Percentiles rank a stretch among this genome's conserved stretches.
Conservation (phyloP, 2,329 filamentous ascomycete species). For the Colletotrichum scovillei region DNA sequence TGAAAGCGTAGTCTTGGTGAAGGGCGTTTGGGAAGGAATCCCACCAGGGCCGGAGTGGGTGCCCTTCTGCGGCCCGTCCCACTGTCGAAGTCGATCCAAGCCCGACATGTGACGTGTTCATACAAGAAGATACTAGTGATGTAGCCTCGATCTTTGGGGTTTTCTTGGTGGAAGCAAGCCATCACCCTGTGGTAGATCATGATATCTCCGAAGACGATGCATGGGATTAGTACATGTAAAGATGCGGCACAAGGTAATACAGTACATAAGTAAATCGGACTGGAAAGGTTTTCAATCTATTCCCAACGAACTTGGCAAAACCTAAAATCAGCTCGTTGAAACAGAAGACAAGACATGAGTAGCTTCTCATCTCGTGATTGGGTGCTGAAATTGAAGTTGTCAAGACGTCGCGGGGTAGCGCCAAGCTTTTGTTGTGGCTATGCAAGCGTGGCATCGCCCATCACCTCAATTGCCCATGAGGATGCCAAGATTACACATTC, state of each 20-base stretch:
- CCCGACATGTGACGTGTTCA: background rate
- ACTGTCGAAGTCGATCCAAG: background rate
- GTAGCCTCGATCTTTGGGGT: background rate
- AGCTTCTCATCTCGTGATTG: background rate
- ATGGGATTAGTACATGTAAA: background rate
- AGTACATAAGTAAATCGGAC: too few species aligned
- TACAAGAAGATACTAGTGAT: background rate
- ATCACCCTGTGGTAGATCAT: background rate
- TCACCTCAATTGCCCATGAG: background rate
- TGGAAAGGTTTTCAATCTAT: background rate
- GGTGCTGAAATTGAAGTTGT: background rate
- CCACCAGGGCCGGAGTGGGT: background rate
- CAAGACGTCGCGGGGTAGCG: background rate
- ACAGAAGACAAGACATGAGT: background rate
- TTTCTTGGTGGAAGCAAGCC: background rate
- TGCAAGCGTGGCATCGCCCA: background rate
- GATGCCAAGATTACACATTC: background rate
- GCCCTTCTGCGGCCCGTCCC: background rate
- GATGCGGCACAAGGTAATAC: too few species aligned
- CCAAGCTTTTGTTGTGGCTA: slow-evolving; percentile 14
- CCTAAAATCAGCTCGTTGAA: background rate
- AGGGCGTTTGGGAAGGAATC: background rate
- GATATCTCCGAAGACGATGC: background rate
- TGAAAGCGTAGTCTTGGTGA: background rate
- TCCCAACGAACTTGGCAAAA: background rate